Conservation (phyloP, 768 basidiomycete species). For the Phallus indusiatus region DNA sequence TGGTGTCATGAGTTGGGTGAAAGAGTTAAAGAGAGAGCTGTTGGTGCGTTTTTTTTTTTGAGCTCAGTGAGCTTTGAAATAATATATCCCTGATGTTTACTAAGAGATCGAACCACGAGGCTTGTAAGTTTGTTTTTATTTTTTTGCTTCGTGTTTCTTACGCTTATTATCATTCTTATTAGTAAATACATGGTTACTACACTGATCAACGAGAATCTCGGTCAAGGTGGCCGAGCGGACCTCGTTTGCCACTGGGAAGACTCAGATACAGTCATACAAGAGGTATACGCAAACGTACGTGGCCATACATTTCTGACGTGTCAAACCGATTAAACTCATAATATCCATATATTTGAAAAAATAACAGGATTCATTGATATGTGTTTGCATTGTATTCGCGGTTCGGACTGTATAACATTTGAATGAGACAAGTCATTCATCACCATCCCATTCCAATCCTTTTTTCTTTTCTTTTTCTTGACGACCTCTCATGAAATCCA, state of each 20-base stretch:
- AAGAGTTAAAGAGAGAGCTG: conserved; percentile 77
- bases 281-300: conserved; percentile 71
- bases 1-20: conserved; percentile 84
- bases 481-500: no score
- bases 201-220: conserved; percentile 75
- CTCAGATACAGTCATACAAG: conserved; percentile 65
- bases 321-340: conserved; percentile 2
- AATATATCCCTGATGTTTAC: conserved; percentile 1
- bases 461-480: no score
- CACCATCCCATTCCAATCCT: neutral
- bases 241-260: conserved; percentile 88
- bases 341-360: conserved; percentile 8
- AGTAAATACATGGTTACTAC: conserved; percentile 86
- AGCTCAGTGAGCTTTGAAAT: neutral
- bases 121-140: conserved; percentile 47
- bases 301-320: neutral
- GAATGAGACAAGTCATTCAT: neutral
- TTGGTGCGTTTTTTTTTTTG: conserved; percentile 26
- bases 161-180: neutral
- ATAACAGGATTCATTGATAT: conserved; percentile 61
- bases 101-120: conserved; percentile 67
- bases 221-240: conserved; percentile 78
- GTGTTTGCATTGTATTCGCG: conserved; percentile 56
- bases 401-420: conserved; percentile 32
- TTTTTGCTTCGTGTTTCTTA: neutral